A percentile compares a stretch with the other conserved stretches of the same genome.
Conservation (phyloP, 192 early-diverging fungal species). For the Backusella parvicylindrica region DNA sequence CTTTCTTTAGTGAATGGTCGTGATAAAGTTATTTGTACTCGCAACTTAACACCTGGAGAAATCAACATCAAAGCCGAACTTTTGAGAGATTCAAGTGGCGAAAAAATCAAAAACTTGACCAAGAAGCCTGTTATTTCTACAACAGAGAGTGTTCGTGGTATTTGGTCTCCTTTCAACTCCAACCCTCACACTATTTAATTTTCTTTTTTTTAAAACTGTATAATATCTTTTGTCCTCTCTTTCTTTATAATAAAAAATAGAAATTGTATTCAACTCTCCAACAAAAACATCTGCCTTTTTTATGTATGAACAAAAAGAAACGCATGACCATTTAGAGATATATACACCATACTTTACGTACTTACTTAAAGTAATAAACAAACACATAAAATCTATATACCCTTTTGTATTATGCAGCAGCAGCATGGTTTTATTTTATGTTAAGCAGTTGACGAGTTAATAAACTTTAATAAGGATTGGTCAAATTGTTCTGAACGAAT, state of each 20-base stretch:
- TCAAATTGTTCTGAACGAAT: constrained; percentile 97
- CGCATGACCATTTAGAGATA: too few relatives aligned
- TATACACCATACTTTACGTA: too few relatives aligned
- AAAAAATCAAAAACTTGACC: constrained; percentile 52
- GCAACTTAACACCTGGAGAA: constrained; percentile 55
- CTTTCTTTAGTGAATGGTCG: constrained; percentile 49
- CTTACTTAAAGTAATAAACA: too few relatives aligned
- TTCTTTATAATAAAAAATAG: not conserved
- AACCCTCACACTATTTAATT: constrained; percentile 60
- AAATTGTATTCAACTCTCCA: too few relatives aligned
- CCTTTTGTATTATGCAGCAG: not conserved
- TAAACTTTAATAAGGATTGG: constrained; percentile 64
- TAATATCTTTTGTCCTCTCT: not conserved
- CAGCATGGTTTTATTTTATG: not conserved
- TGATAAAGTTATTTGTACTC: constrained; percentile 63
- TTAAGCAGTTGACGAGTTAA: constrained; percentile 39
- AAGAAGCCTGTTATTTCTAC: constrained; percentile 75
- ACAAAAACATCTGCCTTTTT: too few relatives aligned
- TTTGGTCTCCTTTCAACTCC: constrained; percentile 81
- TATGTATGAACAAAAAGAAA: too few relatives aligned
- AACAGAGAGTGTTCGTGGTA: constrained; percentile 75
- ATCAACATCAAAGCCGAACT: constrained; percentile 60
- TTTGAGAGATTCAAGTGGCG: constrained; percentile 64
- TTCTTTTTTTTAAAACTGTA: not conserved
- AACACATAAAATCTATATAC: too few relatives aligned